Percentiles rank a stretch among this genome's conserved stretches.
These are phyloP conservation scores for Rickenella mellea DNA, from an alignment of 768 basidiomycete genomes.

Conservation along the genomic window DNA sequence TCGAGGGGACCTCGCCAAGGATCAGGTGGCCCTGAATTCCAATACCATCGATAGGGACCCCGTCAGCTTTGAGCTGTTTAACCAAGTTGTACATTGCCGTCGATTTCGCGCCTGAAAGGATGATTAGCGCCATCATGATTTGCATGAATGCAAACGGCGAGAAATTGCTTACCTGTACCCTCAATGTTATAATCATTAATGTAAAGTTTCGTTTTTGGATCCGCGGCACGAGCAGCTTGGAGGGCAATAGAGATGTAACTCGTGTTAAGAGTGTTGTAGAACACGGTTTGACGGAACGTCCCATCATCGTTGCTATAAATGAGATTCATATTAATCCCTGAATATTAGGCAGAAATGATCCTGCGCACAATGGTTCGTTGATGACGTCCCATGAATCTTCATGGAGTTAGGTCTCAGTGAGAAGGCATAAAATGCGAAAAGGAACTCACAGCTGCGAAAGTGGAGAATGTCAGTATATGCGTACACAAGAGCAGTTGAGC, in stretches of 20 bases:
- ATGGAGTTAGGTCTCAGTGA: neutral
- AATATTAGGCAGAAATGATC: neutral
- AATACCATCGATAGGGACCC: slow-evolving; percentile 50
- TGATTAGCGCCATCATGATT: no score
- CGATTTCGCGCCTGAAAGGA: slow-evolving; percentile 34
- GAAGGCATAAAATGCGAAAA: no score
- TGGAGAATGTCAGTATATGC: neutral
- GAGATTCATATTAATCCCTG: neutral
- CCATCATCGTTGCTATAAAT: slow-evolving; percentile 42
- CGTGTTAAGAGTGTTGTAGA: slow-evolving; percentile 40
- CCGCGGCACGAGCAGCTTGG: slow-evolving; percentile 40
- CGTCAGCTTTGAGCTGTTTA: slow-evolving; percentile 32
- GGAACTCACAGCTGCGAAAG: slow-evolving; percentile 8
- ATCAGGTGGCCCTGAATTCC: slow-evolving; percentile 55
- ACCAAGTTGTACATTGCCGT: slow-evolving; percentile 47
- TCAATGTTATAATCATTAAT: slow-evolving; percentile 34
- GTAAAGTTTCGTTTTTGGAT: slow-evolving; percentile 48
- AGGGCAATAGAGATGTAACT: slow-evolving; percentile 45
- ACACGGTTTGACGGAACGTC: slow-evolving; percentile 41
- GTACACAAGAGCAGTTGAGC: neutral
- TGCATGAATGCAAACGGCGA: neutral
- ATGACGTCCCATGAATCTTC: slow-evolving; percentile 43
- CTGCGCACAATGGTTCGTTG: slow-evolving; percentile 23
- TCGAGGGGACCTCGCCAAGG: slow-evolving; percentile 42
- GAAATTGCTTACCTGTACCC: slow-evolving; percentile 9